phyloP scores from a whole-genome alignment of 176 grass and related monocot genomes.

The Triticum dicoccoides region DNA sequence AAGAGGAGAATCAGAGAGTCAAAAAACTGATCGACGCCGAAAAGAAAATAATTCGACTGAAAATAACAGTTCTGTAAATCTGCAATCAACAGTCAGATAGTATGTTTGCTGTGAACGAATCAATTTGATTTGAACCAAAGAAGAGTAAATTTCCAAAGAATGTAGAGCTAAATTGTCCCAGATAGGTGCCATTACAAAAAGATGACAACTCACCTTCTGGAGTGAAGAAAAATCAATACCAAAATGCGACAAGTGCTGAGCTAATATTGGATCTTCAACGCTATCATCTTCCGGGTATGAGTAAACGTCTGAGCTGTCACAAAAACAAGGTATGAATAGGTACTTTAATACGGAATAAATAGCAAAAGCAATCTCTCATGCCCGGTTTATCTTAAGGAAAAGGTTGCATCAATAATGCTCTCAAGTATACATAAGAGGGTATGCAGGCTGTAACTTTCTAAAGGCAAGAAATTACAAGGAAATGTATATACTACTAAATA shows the following conservation, averaged over 20 bases:
- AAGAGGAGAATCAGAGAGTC: neutral
- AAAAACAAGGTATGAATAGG: conserved; percentile 43
- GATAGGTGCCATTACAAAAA: conserved; percentile 7
- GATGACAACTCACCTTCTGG: conserved; percentile 72
- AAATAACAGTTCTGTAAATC: neutral
- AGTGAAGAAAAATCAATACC: conserved; percentile 98
- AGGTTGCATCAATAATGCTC: neutral
- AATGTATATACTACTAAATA: neutral
- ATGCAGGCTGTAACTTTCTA: neutral
- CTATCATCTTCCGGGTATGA: conserved; percentile 98
- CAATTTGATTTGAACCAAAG: neutral
- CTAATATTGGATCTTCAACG: conserved; percentile 90
- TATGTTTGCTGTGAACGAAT: neutral
- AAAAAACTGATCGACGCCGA: neutral
- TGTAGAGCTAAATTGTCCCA: neutral
- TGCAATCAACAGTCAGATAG: neutral
- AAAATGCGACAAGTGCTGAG: conserved; percentile 94
- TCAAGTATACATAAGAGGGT: neutral
- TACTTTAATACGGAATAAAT: conserved; percentile 5
- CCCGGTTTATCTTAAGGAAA: neutral
- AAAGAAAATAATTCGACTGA: neutral
- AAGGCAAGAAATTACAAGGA: neutral
- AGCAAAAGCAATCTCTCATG: neutral
- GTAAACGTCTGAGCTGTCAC: conserved; percentile 97
- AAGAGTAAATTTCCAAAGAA: neutral